Evolutionary conservation across 2,329 filamentous ascomycete genomes (phyloP).

Genomic region (Aspergillus sp.): DNA sequence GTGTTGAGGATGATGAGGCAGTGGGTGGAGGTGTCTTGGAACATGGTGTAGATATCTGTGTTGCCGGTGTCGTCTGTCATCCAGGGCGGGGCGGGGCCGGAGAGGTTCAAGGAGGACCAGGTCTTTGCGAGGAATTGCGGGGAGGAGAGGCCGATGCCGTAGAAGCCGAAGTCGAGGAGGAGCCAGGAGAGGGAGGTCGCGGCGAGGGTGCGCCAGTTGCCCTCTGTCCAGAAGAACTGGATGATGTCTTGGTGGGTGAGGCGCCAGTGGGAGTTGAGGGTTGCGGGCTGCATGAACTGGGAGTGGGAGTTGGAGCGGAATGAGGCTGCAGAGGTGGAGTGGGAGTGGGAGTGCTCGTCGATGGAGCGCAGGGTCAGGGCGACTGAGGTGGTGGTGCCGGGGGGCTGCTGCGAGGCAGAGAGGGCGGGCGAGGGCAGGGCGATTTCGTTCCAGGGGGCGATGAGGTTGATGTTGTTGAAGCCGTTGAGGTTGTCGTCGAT

Average conservation of each 20-base stretch:
- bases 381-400: constrained; percentile 12
- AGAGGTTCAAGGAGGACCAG: constrained; percentile 36
- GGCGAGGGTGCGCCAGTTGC: constrained; percentile 44
- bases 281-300: constrained; percentile 33
- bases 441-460: constrained; percentile 19
- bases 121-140: constrained; percentile 44
- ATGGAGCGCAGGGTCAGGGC: constrained; percentile 27
- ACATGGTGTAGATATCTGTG: constrained; percentile 46
- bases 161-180: constrained; percentile 58
- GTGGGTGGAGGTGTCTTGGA: constrained; percentile 39
- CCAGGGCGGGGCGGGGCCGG: constrained; percentile 33
- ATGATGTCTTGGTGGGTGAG: constrained; percentile 38
- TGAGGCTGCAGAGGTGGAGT: too few species aligned
- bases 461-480: constrained; percentile 2
- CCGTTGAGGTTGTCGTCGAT: constrained; percentile 15
- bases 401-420: background rate
- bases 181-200: constrained; percentile 55
- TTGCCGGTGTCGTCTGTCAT: constrained; percentile 32
- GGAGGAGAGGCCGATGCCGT: constrained; percentile 53
- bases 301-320: constrained; percentile 20
- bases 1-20: constrained; percentile 42
- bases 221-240: constrained; percentile 44
- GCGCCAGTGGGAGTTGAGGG: constrained; percentile 43
- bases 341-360: constrained; percentile 16
- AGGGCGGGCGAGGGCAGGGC: constrained; percentile 3